A percentile compares a stretch with the other conserved stretches of the same genome.
These are phyloP conservation scores for Kazachstania viticola DNA, from an alignment of 805 yeast species.

Conservation along the genomic window DNA sequence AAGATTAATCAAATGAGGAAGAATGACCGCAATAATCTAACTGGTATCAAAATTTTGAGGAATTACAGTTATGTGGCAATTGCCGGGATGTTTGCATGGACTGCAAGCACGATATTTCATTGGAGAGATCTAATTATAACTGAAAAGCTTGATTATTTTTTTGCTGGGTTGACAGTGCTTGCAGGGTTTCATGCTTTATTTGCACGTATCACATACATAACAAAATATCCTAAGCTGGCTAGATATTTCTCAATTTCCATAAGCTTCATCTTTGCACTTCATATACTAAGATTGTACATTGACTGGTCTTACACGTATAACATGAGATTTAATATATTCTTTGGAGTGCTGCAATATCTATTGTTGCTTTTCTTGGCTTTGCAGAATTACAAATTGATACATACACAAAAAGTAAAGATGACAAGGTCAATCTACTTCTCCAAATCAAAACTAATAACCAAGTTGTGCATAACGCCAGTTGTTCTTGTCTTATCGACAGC, in stretches of 20 bases:
- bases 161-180: slow-evolving; percentile 83
- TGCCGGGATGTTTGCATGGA: slow-evolving; percentile 80
- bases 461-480: slow-evolving; percentile 36
- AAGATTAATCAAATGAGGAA: slow-evolving; percentile 9
- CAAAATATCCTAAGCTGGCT: slow-evolving; percentile 29
- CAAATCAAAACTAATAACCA: slow-evolving; percentile 6
- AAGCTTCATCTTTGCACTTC: slow-evolving; percentile 43
- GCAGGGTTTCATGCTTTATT: slow-evolving; percentile 64
- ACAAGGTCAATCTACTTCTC: slow-evolving; percentile 2
- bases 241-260: slow-evolving; percentile 32
- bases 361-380: slow-evolving; percentile 23
- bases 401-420: background rate
- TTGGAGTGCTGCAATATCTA: slow-evolving; percentile 68
- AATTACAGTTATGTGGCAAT: slow-evolving; percentile 32
- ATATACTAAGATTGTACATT: slow-evolving; percentile 49
- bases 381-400: slow-evolving; percentile 20
- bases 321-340: slow-evolving; percentile 76
- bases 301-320: slow-evolving; percentile 91
- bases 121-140: slow-evolving; percentile 70
- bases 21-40: slow-evolving; percentile 1
- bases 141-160: slow-evolving; percentile 80
- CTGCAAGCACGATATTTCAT: slow-evolving; percentile 77
- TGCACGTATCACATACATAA: slow-evolving; percentile 50
- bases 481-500: slow-evolving; percentile 41
- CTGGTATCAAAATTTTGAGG: slow-evolving; percentile 4